Evolutionary conservation across 257 asterid genomes (phyloP).

Genomic region (Solanum lignicaule): DNA sequence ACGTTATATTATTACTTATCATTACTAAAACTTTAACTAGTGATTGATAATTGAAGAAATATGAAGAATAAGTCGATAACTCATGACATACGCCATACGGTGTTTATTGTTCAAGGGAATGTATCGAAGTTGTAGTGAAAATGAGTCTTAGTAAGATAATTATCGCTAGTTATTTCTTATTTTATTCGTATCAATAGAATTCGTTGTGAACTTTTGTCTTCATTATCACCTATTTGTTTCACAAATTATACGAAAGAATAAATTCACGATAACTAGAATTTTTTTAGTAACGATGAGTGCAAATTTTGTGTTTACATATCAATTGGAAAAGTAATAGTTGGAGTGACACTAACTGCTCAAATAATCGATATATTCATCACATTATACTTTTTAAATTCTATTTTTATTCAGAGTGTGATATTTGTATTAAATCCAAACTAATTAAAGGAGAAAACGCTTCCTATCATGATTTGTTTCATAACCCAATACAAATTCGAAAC

Average conservation of each 20-base stretch:
- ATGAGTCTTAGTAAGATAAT: no score
- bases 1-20: neutral
- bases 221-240: neutral
- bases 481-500: fast-evolving
- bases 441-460: no score
- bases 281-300: no score
- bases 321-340: no score
- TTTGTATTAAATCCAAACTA: neutral
- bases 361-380: neutral
- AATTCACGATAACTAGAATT: neutral
- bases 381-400: neutral
- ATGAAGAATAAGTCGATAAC: neutral
- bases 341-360: no score
- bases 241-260: neutral
- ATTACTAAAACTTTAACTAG: neutral
- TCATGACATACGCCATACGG: no score
- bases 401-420: neutral
- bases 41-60: neutral
- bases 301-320: no score
- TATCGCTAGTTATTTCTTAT: no score
- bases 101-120: no score
- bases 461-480: neutral
- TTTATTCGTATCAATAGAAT: no score
- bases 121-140: no score
- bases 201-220: neutral